Evolutionary conservation across 345 rosid genomes (phyloP).

Genomic region (Cardamine occulta): DNA sequence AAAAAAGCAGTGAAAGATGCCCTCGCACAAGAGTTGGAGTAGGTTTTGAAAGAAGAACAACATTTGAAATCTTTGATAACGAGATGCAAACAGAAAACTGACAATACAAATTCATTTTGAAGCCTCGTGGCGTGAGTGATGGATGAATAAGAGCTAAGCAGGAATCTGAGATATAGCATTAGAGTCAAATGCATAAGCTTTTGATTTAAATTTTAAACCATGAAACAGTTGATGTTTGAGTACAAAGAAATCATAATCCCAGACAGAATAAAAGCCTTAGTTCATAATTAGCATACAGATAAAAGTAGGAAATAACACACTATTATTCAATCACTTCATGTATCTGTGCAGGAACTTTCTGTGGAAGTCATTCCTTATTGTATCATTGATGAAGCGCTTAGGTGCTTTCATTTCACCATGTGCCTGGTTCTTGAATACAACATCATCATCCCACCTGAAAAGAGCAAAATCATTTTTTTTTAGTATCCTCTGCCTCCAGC

Average conservation of each 20-base stretch:
- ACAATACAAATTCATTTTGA: background rate
- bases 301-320: conserved; percentile 30
- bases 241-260: conserved; percentile 25
- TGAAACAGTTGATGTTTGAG: conserved; percentile 22
- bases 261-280: conserved; percentile 19
- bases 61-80: background rate
- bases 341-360: conserved; percentile 89
- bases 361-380: conserved; percentile 94
- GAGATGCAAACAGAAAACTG: background rate
- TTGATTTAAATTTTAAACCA: no score
- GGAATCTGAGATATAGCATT: background rate
- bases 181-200: conserved; percentile 6
- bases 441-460: conserved; percentile 98
- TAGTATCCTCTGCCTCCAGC: conserved; percentile 8
- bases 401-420: conserved; percentile 92
- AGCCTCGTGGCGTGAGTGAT: background rate
- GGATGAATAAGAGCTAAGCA: no score
- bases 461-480: background rate
- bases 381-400: conserved; percentile 98
- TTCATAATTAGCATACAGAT: conserved; percentile 32
- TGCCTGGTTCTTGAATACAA: conserved; percentile 96
- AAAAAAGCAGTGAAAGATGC: no score
- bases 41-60: no score
- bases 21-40: no score
- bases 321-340: conserved; percentile 67